A percentile compares a stretch with the other conserved stretches of the same genome.
phyloP scores from a whole-genome alignment of 257 asterid species.

The Solanum sejunctum region DNA sequence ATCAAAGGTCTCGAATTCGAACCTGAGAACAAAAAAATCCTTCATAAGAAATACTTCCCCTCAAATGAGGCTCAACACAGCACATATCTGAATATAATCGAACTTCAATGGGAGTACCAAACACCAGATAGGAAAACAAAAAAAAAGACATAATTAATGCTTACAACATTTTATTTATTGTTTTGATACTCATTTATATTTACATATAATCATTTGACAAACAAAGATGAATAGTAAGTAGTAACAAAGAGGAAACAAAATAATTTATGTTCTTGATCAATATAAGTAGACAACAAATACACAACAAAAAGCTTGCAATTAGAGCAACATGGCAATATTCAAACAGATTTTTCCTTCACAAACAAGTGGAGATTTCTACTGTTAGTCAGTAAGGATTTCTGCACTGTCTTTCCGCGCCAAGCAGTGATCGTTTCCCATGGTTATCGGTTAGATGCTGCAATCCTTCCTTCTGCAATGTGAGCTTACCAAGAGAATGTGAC shows the following conservation, averaged over 20 bases:
- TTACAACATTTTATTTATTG: neutral
- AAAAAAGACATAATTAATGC: neutral
- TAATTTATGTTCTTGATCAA: conserved; percentile 4
- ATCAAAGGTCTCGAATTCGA: no score
- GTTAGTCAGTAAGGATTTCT: neutral
- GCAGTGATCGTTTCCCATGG: neutral
- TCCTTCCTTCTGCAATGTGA: neutral
- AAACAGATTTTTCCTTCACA: conserved; percentile 11
- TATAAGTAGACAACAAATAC: conserved; percentile 12
- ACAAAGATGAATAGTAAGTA: conserved; percentile 2
- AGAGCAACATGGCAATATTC: neutral
- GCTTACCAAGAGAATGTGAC: neutral
- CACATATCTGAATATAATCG: no score
- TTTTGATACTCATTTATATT: neutral
- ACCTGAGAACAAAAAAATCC: no score
- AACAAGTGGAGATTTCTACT: neutral
- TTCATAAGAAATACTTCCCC: no score
- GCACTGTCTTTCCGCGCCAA: neutral
- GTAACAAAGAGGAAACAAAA: conserved; percentile 6
- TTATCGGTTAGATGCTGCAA: neutral
- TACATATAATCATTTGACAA: neutral
- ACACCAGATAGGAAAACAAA: no score
- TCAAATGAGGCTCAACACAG: no score
- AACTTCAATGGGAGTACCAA: no score
- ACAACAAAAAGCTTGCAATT: conserved; percentile 17